Base-by-base conservation (phyloP, 2,329 filamentous ascomycete species). In the Trichoderma arundinaceum region DNA sequence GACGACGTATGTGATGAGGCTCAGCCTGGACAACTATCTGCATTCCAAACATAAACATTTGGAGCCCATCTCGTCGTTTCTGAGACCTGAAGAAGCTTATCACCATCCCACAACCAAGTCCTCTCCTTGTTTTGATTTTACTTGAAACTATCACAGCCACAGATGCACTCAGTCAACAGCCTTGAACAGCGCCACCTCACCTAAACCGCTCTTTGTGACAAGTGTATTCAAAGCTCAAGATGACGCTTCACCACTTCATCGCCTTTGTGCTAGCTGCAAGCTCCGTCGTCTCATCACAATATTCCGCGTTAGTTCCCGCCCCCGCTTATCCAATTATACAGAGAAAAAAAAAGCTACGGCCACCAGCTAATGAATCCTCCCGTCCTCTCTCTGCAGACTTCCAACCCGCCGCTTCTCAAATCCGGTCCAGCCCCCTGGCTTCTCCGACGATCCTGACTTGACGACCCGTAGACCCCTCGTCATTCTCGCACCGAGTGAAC, bases 381-480 rank as follows among this genome's bases (percentile, higher is more conserved):
- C n/a, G 49, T 12, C 15, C 17, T n/a, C 17, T 38, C 33, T 32
- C 15, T 19, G 13, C 22, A 57, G 53, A 17, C 19, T 41, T 22
- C 38, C 39, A 7, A 57, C 64, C 22, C 59, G 59, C 7, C 66
- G 56, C 22, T 65, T 68, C 60, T 68, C 68, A 22, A 65, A 61
- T 5, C 67, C 67, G 1, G 46, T 49, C 57, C 57, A 67, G 44
- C 65, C 63, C 6, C 63, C 64, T 2, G 38, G 32, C 28, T 53
- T 56, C 35, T 51, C 64, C 9, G 19, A 54, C 22, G 56, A 53
- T 51, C 52, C 51, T 15, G 66, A 46, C 48, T 15, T 41, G 44
- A 32, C 35, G 12, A 61, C 62, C 38, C 67, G 48, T 4, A 63
- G 64, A 28, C 56, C 60, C 38, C 17, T 68, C n/a, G 43, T 57